Base-by-base conservation (phyloP, 345 rosid genomes). In the Aquilaria yunnanensis region DNA sequence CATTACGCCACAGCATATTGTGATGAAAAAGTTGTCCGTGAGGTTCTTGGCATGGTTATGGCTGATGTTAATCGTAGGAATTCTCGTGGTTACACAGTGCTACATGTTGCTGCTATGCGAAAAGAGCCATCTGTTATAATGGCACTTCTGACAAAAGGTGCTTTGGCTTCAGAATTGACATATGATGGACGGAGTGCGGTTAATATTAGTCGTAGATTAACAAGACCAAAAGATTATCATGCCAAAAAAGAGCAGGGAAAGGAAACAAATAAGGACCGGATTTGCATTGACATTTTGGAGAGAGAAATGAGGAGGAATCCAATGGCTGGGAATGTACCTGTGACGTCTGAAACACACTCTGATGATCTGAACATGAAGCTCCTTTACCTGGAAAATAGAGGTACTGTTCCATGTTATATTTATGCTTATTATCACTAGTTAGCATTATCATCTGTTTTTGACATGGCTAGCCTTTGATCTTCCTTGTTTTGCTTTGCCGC, bases 1-100 rank as follows among this genome's bases (percentile, higher is more conserved):
- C 99, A 90, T 75, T 94, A 94, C 59, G 83, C 88, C 66, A 92
- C 83, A 14, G 96, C 96, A 6, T 90, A 94, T 65, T 88, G 97
- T 80, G 97, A 94, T 69, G 86, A 94, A 12, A 94, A 94, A 77
- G 87, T 90, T 61, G 83, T 94, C 43, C 73, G 87, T 3, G 87
- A 90, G 80, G 77, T 94, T 73, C 91, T 94, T 54, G 57, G 73
- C 72, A 75, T 94, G 54, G 72, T 80, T 53, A 72, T 76, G 68
- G 93, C 96, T 73, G 73, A 90, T 75, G 85, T 90, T 50, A 94
- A 86, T 72, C 85, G 73, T 65, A 72, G 83, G 62, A 85, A 86
- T 71, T 78, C 83, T 1, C 75, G 92, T 30, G 99, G 97, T 47
- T 88, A 83, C 60, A 82, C 99, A 0, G 91, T 86, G 66, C 96